Conservation (phyloP, 495 filamentous ascomycete species). For the Rhypophila decipiens region DNA sequence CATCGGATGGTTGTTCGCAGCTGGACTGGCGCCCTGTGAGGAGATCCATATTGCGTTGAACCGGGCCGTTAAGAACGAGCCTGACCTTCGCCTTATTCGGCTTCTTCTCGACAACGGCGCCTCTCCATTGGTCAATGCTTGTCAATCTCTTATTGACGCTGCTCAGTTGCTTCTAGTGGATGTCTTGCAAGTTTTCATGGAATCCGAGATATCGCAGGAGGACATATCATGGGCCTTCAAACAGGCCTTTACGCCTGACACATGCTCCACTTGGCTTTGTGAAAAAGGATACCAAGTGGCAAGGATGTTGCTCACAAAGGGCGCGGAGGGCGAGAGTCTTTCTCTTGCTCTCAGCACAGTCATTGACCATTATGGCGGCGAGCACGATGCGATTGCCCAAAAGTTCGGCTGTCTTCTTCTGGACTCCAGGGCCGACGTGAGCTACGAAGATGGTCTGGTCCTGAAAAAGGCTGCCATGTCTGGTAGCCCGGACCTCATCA, state of each 20-base stretch:
- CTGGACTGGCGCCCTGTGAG: constrained; percentile 31
- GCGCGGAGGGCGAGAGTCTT: constrained; percentile 34
- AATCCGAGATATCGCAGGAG: constrained; percentile 23
- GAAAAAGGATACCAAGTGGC: constrained; percentile 31
- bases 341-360: constrained; percentile 29
- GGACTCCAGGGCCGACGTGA: constrained; percentile 30
- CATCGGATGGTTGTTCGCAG: constrained; percentile 37
- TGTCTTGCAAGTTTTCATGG: constrained; percentile 31
- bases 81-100: constrained; percentile 34
- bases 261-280: constrained; percentile 30
- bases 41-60: constrained; percentile 35
- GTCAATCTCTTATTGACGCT: constrained; percentile 40
- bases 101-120: constrained; percentile 36
- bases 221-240: constrained; percentile 34
- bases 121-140: constrained; percentile 34
- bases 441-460: constrained; percentile 32
- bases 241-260: constrained; percentile 28
- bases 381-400: constrained; percentile 26
- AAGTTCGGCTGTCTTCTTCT: constrained; percentile 31
- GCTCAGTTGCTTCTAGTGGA: constrained; percentile 22
- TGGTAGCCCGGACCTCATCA: constrained; percentile 32
- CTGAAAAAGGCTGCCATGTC: constrained; percentile 35
- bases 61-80: constrained; percentile 38
- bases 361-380: constrained; percentile 25
- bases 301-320: constrained; percentile 32